A percentile compares a stretch with the other conserved stretches of the same genome.
Evolutionary conservation across 1,284 basidiomycete genomes (phyloP).

Genomic region (Anthracocystis walkeri): DNA sequence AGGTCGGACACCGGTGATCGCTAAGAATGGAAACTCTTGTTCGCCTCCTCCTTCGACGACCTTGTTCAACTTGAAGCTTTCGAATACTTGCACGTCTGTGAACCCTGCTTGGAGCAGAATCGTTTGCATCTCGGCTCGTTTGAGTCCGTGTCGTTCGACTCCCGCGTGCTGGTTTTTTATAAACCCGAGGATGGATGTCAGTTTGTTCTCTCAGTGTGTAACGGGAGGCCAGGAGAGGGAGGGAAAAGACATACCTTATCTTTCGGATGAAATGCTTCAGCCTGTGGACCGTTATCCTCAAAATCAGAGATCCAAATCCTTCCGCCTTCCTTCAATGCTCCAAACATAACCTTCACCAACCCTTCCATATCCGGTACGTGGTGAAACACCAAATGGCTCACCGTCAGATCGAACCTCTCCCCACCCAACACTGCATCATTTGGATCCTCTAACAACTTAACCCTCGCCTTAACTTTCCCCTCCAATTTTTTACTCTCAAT

Average conservation of each 20-base stretch:
- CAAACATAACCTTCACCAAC: constrained; percentile 35
- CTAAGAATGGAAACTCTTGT: constrained; percentile 42
- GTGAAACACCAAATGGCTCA: constrained; percentile 53
- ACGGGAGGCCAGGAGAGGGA: not conserved
- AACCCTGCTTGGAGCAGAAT: constrained; percentile 40
- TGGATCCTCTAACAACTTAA: constrained; percentile 39
- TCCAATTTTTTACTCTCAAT: not conserved
- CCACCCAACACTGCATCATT: constrained; percentile 33
- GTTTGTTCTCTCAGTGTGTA: too few relatives aligned
- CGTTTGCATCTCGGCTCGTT: constrained; percentile 31
- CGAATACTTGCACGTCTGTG: constrained; percentile 40
- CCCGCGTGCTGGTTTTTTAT: constrained; percentile 31
- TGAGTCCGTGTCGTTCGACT: constrained; percentile 49
- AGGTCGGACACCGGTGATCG: constrained; percentile 37
- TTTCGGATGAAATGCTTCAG: constrained; percentile 46
- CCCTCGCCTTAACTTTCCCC: constrained; percentile 22
- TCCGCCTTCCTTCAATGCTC: constrained; percentile 12
- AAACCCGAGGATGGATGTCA: not conserved
- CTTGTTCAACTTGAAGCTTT: constrained; percentile 46
- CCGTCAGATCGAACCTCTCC: constrained; percentile 25
- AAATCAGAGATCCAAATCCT: constrained; percentile 48
- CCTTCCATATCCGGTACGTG: constrained; percentile 41
- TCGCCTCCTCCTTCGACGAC: constrained; percentile 17
- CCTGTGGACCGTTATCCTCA: constrained; percentile 34
- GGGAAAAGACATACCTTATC: constrained; percentile 28